Base-by-base conservation (phyloP, 2,329 filamentous ascomycete species). In the Penicillium glabrum region DNA sequence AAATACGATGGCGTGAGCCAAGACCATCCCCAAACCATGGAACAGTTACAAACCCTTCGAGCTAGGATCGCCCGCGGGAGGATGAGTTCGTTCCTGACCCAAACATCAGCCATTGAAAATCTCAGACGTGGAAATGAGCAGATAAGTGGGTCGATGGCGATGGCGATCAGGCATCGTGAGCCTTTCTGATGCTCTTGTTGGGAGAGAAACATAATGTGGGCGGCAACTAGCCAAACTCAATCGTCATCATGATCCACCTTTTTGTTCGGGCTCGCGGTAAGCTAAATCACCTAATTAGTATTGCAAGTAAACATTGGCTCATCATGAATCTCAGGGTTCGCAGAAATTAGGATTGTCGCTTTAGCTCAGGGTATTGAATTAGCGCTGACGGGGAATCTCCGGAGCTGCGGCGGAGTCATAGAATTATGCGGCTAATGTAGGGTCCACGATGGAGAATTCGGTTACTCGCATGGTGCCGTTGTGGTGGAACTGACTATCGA, bases 281-380 rank as follows among this genome's bases (percentile, higher is more conserved):
- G n/a, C 16, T 46, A 16, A 16, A 29, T 46, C 23, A 46, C 45
- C 10, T 29, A 8, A 5, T 31, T 29, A 16, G 26, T 31, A 29
- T 13, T 11, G n/a, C 29, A 8, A 26, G 7, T 19, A n/a, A 46
- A 29, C 16, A 46, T 29, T 46, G 21, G 27, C 16, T 11, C 29
- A 31, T 31, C 26, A 27, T 31, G 26, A 16, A 29, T 46, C 24
- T 46, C 26, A 46, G 27, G 45, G 45, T 31, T 21, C 45, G 11
- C 16, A 43, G 43, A 60, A 43, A 60, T 60, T 58, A 26, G 52
- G 58, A 60, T 60, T 41, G 56, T 51, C 49, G 45, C 39, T 41
- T 14, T 23, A 41, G 39, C 35, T 26, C 27, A 37, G 46, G 46
- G 27, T 14, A 13, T 16, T 21, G 46, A n/a, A 8, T 19, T 16